Percentiles rank a stretch among this genome's conserved stretches.
Evolutionary conservation across 2,329 filamentous ascomycete species (phyloP).

Genomic region (Trichophyton benhamiae): DNA sequence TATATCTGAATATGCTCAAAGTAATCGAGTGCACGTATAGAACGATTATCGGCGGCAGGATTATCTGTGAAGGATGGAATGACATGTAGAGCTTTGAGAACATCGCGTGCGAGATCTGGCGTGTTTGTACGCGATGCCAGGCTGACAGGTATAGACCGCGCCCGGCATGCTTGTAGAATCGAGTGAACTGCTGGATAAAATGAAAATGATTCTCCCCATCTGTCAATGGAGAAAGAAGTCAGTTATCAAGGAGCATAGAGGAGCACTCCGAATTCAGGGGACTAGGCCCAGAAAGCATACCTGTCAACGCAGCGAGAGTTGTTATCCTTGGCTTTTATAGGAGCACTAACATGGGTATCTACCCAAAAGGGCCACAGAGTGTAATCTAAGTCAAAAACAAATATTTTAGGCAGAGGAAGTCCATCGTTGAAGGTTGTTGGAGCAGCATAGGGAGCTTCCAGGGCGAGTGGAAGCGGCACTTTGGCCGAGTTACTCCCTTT

Average conservation of each 20-base stretch:
- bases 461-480: constrained; percentile 4
- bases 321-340: constrained; percentile 51
- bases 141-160: constrained; percentile 46
- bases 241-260: constrained; percentile 5
- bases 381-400: constrained; percentile 95
- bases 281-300: constrained; percentile 16
- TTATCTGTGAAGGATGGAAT: constrained; percentile 35
- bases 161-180: constrained; percentile 51
- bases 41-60: constrained; percentile 32
- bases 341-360: constrained; percentile 75
- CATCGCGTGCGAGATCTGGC: constrained; percentile 65
- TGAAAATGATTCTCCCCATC: constrained; percentile 52
- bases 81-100: constrained; percentile 62
- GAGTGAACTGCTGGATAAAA: constrained; percentile 60
- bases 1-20: constrained; percentile 51
- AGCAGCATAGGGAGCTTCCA: constrained; percentile 19
- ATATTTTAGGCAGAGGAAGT: constrained; percentile 63
- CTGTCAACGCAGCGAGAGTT: constrained; percentile 34
- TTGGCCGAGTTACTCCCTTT: constrained; percentile 8
- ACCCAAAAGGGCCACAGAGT: constrained; percentile 99
- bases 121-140: constrained; percentile 71
- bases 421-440: constrained; percentile 51
- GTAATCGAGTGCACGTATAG: constrained; percentile 39
- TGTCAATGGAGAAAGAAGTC: constrained; percentile 10
- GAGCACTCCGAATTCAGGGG: neutral